Evolutionary conservation across 306 rosid species (phyloP), one percentile per base, ranked within the genome.

Genomic region (Ceratonia siliqua): DNA sequence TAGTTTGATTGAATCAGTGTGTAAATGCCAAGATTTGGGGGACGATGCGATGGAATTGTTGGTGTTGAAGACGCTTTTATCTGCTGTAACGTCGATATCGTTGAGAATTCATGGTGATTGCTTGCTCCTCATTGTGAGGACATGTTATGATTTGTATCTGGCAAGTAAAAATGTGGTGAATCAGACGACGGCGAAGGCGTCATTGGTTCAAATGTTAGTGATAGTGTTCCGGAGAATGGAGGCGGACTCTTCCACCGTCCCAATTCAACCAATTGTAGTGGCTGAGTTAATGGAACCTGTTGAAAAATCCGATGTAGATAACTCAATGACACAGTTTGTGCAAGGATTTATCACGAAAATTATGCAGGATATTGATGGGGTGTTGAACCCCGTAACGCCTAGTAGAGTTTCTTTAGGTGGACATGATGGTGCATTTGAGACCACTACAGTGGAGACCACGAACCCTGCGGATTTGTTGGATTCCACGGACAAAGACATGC

Each of bases 141-240:
- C 98, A 8, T 92, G 99, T 84, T 95, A 95, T 9, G 99, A 95
- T 61, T 87, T 95, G 67, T 95, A 89, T 68, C 81, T 95, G 8
- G 91, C 87, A 12, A 95, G 98, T 74, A 95, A 92, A 73, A 90
- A 90, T 55, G 61, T 90, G 75, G 98, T 95, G 75, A 95, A 95
- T 80, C 99, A 95, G 71, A 95, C 94, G 2, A 95, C 99, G 15
- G 99, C 99, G 1, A 95, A 95, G 64, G 99, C 99, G 1, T 95
- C 99, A 5, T 38, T 95, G 91, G 83, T 95, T 82, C 99, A 95
- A 77, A 95, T 95, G 98, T 73, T 95, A 69, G 97, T 95, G 79
- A 95, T 95, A 32, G 99, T 95, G 84, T 95, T 95, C 78, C 80
- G 97, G 76, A 85, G 99, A 81, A 95, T 95, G 99, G 99, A 95